Percentiles rank a stretch among this genome's conserved stretches.
phyloP scores from a whole-genome alignment of 2,329 filamentous ascomycete species.

The Aspergillus fumigatus region DNA sequence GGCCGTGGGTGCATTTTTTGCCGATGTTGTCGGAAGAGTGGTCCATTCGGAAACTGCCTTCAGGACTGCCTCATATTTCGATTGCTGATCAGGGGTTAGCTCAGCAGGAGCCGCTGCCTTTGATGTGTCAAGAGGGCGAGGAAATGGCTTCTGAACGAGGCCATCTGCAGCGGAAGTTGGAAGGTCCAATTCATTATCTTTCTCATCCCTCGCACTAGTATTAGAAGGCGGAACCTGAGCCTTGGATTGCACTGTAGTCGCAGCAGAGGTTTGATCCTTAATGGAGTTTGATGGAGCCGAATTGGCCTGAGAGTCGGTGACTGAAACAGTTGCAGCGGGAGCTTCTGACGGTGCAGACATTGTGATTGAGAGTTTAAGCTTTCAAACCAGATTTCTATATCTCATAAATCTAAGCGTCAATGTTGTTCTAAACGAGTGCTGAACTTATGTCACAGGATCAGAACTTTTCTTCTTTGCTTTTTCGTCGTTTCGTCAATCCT shows the following conservation, averaged over 20 bases:
- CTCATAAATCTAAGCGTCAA: background rate
- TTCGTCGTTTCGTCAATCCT: background rate
- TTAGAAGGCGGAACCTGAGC: constrained; percentile 7
- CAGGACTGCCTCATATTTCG: constrained; percentile 77
- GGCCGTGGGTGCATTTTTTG: constrained; percentile 53
- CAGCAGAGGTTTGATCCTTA: constrained; percentile 2
- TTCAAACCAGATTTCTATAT: background rate
- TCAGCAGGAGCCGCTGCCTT: constrained; percentile 53
- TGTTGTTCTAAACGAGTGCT: background rate
- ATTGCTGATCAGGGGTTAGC: constrained; percentile 70
- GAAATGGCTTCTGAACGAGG: constrained; percentile 54
- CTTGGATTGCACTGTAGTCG: background rate
- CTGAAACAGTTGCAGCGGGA: constrained; percentile 1
- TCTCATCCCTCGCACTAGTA: constrained; percentile 7
- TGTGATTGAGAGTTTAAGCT: constrained; percentile 1
- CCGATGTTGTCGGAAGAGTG: constrained; percentile 60
- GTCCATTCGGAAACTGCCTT: constrained; percentile 66
- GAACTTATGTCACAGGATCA: background rate
- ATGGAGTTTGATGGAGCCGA: background rate
- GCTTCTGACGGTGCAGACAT: constrained; percentile 12
- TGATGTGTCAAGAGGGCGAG: constrained; percentile 53
- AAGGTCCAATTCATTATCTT: constrained; percentile 24
- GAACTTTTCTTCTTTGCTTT: constrained; percentile 2
- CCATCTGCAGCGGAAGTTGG: constrained; percentile 37
- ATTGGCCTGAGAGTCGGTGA: constrained; percentile 8